Conservation (phyloP, 108 stramenopile species). For the Cyclotella atomus region DNA sequence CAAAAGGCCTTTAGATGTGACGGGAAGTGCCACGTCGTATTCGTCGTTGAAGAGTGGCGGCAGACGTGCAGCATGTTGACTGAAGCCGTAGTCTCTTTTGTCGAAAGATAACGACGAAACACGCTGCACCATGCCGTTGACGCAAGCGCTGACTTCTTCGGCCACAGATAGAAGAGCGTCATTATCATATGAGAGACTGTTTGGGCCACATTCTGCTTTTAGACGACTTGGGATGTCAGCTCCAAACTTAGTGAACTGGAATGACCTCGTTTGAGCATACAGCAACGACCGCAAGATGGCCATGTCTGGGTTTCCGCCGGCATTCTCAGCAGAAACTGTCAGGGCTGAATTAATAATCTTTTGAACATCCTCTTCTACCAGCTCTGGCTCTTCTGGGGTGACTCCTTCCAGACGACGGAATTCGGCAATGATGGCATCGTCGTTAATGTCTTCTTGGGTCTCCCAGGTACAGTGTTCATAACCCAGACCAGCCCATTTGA, state of each 20-base stretch:
- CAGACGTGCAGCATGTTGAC: slow-evolving; percentile 32
- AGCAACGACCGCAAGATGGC: slow-evolving; percentile 54
- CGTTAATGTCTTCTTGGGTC: slow-evolving; percentile 86
- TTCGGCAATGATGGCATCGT: slow-evolving; percentile 72
- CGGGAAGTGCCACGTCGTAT: slow-evolving; percentile 84
- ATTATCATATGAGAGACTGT: slow-evolving; percentile 15
- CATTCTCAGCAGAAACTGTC: slow-evolving; percentile 62
- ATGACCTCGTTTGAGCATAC: slow-evolving; percentile 78
- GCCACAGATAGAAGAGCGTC: background rate
- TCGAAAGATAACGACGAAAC: slow-evolving; percentile 26
- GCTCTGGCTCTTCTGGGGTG: slow-evolving; percentile 71
- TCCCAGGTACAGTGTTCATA: slow-evolving; percentile 98
- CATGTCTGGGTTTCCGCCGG: slow-evolving; percentile 64
- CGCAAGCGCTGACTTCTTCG: slow-evolving; percentile 22
- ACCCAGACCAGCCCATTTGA: slow-evolving; percentile 96
- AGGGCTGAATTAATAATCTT: slow-evolving; percentile 55
- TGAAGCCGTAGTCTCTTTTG: slow-evolving; percentile 11
- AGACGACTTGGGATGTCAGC: slow-evolving; percentile 60
- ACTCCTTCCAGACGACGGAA: slow-evolving; percentile 76
- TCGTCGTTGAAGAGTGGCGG: slow-evolving; percentile 79
- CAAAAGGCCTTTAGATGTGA: slow-evolving; percentile 81
- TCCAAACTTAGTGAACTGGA: slow-evolving; percentile 86
- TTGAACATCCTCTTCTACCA: slow-evolving; percentile 57
- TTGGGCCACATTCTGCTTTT: slow-evolving; percentile 69
- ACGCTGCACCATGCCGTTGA: slow-evolving; percentile 32